These are phyloP conservation scores for Metschnikowia matae DNA, from an alignment of 805 yeast genomes.

Conservation along the genomic window DNA sequence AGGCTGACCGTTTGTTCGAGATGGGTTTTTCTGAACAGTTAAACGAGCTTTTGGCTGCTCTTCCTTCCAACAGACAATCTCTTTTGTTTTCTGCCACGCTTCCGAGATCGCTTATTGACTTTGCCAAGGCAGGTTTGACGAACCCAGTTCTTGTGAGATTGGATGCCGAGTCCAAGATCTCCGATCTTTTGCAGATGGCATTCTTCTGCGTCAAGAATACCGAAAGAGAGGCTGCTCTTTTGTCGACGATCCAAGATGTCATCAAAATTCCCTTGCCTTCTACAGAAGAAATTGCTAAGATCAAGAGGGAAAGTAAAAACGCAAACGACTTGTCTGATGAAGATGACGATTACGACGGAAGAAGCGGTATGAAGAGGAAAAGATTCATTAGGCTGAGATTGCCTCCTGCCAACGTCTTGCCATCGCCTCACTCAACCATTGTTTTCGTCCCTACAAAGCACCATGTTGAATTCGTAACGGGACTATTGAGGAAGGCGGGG, in stretches of 20 bases:
- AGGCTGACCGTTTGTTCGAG: conserved; percentile 94
- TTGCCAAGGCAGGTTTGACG: conserved; percentile 93
- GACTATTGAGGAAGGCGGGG: conserved; percentile 68
- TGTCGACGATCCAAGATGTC: conserved; percentile 74
- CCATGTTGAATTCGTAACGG: conserved; percentile 88
- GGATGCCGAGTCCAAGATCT: conserved; percentile 87
- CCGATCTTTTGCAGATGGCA: conserved; percentile 88
- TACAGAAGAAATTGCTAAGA: conserved; percentile 55
- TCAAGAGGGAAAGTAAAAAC: conserved; percentile 53
- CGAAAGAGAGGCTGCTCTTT: conserved; percentile 86
- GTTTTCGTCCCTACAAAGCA: conserved; percentile 96
- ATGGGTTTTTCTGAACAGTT: conserved; percentile 94
- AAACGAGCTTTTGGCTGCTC: conserved; percentile 78
- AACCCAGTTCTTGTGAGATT: conserved; percentile 90
- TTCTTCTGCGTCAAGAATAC: conserved; percentile 74
- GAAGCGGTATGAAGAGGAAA: conserved; percentile 27
- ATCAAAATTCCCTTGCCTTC: conserved; percentile 82
- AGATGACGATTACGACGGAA: conserved; percentile 33
- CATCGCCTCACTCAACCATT: conserved; percentile 83
- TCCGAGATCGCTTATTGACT: conserved; percentile 88
- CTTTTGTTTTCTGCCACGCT: conserved; percentile 91
- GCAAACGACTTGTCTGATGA: conserved; percentile 33
- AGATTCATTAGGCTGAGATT: conserved; percentile 51
- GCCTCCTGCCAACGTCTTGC: conserved; percentile 79
- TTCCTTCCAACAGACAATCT: conserved; percentile 83